These are phyloP conservation scores for Incumbomyces lentus DNA, from an alignment of 2,329 filamentous ascomycete genomes.

Conservation along the genomic window DNA sequence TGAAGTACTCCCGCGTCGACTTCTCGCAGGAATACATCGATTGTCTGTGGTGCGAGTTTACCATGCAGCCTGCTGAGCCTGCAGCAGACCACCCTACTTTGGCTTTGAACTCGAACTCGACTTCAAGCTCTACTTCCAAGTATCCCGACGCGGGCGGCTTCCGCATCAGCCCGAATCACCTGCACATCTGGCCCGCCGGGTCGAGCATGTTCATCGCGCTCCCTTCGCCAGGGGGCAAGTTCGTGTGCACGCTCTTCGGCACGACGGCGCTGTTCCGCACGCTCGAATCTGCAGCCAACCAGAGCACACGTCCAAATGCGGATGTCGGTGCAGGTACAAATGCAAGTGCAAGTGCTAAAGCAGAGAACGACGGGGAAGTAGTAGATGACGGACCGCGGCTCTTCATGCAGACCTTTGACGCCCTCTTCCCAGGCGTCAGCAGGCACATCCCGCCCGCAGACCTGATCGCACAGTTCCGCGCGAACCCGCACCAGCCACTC, in stretches of 20 bases:
- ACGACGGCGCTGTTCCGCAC: constrained; percentile 58
- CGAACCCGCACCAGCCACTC: constrained; percentile 81
- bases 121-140: too few species aligned
- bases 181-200: constrained; percentile 94
- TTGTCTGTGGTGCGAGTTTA: constrained; percentile 94
- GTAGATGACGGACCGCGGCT: too few species aligned
- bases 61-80: constrained; percentile 57
- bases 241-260: constrained; percentile 90
- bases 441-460: constrained; percentile 48
- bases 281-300: constrained; percentile 46
- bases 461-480: constrained; percentile 62
- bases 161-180: constrained; percentile 76
- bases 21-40: constrained; percentile 94
- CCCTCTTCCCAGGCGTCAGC: constrained; percentile 71
- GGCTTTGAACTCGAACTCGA: too few species aligned
- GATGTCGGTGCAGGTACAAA: too few species aligned
- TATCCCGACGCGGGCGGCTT: constrained; percentile 44
- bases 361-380: too few species aligned
- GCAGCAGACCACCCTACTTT: too few species aligned
- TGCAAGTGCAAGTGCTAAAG: too few species aligned
- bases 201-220: constrained; percentile 99
- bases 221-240: constrained; percentile 75
- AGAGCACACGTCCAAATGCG: constrained; percentile 19
- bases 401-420: constrained; percentile 80
- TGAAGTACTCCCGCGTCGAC: constrained; percentile 87